These are phyloP conservation scores for Saturnispora serradocipensis DNA, from an alignment of 805 yeast genomes.

Conservation along the genomic window DNA sequence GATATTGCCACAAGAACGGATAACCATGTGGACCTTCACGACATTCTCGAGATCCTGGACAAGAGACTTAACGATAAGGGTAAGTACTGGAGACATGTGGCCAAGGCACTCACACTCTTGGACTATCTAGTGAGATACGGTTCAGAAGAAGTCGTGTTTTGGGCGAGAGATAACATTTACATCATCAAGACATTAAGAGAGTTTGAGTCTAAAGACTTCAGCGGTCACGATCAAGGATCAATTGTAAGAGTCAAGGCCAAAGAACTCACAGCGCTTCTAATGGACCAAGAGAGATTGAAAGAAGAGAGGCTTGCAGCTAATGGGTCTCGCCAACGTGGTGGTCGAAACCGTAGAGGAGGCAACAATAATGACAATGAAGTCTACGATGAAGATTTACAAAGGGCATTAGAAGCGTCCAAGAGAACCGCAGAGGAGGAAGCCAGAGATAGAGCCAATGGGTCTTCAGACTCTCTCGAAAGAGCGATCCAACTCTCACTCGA, in stretches of 20 bases:
- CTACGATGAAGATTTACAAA: constrained; percentile 66
- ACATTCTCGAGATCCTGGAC: constrained; percentile 90
- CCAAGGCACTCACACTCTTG: constrained; percentile 81
- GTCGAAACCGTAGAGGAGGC: constrained; percentile 26
- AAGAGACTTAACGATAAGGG: constrained; percentile 91
- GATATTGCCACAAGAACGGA: constrained; percentile 71
- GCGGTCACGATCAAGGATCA: constrained; percentile 78
- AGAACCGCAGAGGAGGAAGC: constrained; percentile 81
- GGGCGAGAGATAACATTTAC: constrained; percentile 87
- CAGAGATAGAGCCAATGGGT: constrained; percentile 40
- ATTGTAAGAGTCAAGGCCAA: constrained; percentile 83
- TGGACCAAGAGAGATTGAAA: constrained; percentile 72
- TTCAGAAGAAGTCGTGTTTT: constrained; percentile 76
- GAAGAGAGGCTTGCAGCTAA: constrained; percentile 48
- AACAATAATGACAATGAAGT: constrained; percentile 30
- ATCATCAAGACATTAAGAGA: constrained; percentile 85
- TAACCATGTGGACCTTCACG: constrained; percentile 65
- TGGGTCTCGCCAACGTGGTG: constrained; percentile 1
- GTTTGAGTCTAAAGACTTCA: constrained; percentile 72
- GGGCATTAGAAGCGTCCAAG: constrained; percentile 73
- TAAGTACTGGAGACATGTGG: constrained; percentile 94
- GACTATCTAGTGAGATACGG: constrained; percentile 83
- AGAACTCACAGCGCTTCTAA: constrained; percentile 69
- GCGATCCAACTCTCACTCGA: constrained; percentile 67
- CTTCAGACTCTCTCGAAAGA: constrained; percentile 54